A percentile compares a stretch with the other conserved stretches of the same genome.
phyloP scores from a whole-genome alignment of 208 protist species.

The Acanthamoeba quina region DNA sequence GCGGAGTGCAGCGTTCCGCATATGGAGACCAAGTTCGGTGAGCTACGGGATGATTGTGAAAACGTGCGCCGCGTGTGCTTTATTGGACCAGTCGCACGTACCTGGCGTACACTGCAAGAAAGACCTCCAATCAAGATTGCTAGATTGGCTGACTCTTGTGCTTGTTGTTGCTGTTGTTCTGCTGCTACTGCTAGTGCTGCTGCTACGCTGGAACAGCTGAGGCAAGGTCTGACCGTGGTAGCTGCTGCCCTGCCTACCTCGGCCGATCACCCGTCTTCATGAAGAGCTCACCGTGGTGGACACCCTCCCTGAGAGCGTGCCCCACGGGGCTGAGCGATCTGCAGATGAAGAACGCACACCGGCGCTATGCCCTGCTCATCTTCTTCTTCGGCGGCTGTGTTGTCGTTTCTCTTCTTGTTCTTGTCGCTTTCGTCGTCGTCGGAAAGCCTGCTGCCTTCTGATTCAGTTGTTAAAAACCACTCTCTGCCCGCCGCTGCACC shows the following conservation, averaged over 20 bases:
- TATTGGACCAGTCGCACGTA: slow-evolving; percentile 2
- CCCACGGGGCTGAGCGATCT: neutral
- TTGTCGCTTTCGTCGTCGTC: no score
- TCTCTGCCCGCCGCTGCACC: no score
- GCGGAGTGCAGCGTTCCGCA: slow-evolving; percentile 2
- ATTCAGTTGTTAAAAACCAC: no score
- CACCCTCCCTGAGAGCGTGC: neutral
- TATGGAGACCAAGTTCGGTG: slow-evolving; percentile 12
- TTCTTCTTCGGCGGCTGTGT: no score
- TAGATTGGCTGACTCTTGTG: neutral
- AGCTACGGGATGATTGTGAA: slow-evolving; percentile 22
- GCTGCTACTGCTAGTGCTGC: no score
- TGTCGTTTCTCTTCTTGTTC: no score
- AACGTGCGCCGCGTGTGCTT: neutral
- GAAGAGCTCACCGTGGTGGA: neutral
- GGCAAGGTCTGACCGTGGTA: neutral
- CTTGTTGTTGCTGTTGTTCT: neutral
- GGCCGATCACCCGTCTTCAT: slow-evolving; percentile 25
- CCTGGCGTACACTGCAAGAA: neutral
- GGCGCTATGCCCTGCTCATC: no score
- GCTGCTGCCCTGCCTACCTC: neutral
- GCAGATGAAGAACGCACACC: no score
- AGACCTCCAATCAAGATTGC: neutral
- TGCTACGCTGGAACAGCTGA: neutral
- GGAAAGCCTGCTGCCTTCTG: no score